Evolutionary conservation across 2,329 filamentous ascomycete genomes (phyloP), one percentile per base, ranked within the genome.

Genomic region (Exophiala alcalophila): DNA sequence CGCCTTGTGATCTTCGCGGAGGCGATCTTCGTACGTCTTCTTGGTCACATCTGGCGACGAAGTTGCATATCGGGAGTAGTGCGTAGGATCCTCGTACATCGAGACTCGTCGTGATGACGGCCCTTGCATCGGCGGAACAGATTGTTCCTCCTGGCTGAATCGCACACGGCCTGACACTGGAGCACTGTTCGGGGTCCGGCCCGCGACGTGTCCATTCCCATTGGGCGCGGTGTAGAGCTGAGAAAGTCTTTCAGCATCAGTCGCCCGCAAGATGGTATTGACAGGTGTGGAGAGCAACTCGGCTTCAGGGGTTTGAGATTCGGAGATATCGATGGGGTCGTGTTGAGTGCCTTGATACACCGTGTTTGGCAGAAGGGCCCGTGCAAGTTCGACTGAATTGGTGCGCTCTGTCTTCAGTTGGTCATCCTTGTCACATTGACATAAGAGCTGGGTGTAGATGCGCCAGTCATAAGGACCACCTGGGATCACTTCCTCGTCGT

Each of bases 231-330:
- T 23, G 21, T 38, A 49, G 7, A 46, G 34, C 21, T 39, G 25
- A 3, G 46, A 47, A 12, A 50, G 24, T 36, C 40, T 31, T 30
- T 42, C 29, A 3, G 46, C 43, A 20, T 53, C 50, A 4, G 38
- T 29, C 19, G 40, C 46, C 7, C 43, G 44, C 11, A 53, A 29
- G 12, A 53, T 50, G 10, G 46, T 50, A 27, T 53, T 53, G 43
- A 53, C 50, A n/a, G 46, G 50, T 21, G 40, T 21, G n/a, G 40
- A 37, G 12, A 51, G 15, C 14, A 51, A 15, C 15, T 51, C 44
- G n/a, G 10, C 19, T 24, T 44, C 44, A 16, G 40, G 37, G 10
- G 36, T 37, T 12, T 42, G 16, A 4, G 40, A 16, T 14, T 24
- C 19, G 8, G 44, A 27, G 9, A 42, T 10, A 37, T 45, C 37